Conservation (phyloP, 1,284 basidiomycete species). For the Vanrija humicola region DNA sequence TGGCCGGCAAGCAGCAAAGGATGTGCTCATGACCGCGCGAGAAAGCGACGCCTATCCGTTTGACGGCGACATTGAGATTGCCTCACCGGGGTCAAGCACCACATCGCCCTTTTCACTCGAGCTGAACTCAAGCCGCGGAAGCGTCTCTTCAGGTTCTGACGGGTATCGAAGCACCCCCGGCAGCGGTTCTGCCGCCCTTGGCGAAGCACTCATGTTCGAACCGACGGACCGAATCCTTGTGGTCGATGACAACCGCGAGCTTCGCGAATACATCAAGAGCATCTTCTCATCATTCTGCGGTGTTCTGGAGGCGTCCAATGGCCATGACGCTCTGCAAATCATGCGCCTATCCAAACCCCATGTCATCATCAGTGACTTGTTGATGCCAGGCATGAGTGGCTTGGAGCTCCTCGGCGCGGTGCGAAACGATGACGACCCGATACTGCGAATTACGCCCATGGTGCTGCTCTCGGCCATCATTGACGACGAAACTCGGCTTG, state of each 20-base stretch:
- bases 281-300: slow-evolving; percentile 45
- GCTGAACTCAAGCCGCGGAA: too few species aligned
- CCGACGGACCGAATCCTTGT: slow-evolving; percentile 25
- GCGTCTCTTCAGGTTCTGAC: too few species aligned
- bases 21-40: slow-evolving; percentile 2
- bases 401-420: slow-evolving; percentile 31
- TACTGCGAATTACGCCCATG: slow-evolving; percentile 27
- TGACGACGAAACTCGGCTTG: slow-evolving; percentile 36
- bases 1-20: background rate
- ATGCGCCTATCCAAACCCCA: slow-evolving; percentile 21
- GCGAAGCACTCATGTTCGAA: slow-evolving; percentile 24
- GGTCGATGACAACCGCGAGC: slow-evolving; percentile 36
- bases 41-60: background rate
- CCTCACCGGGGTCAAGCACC: slow-evolving; percentile 1
- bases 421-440: slow-evolving; percentile 8
- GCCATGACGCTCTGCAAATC: slow-evolving; percentile 42
- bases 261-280: slow-evolving; percentile 39
- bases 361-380: slow-evolving; percentile 38
- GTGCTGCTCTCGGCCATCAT: slow-evolving; percentile 32
- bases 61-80: background rate
- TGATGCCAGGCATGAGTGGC: slow-evolving; percentile 44
- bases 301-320: slow-evolving; percentile 44
- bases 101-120: too few species aligned
- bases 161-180: background rate
- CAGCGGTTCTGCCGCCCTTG: slow-evolving; percentile 1